Percentiles rank a stretch among this genome's conserved stretches.
These are phyloP conservation scores for Pyrenophora teres DNA, from an alignment of 2,329 filamentous ascomycete genomes.

Conservation along the genomic window DNA sequence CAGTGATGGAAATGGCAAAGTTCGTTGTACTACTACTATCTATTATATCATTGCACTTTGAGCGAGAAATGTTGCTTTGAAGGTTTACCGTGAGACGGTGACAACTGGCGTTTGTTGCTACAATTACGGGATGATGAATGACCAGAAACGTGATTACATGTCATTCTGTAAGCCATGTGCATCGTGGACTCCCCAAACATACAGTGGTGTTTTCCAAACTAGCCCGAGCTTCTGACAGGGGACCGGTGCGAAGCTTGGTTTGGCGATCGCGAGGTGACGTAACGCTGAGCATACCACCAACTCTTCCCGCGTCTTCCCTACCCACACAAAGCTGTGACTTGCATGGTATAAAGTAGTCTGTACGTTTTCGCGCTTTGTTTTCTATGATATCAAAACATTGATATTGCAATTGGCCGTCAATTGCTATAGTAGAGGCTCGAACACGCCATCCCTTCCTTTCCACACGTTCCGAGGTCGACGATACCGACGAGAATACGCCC, in stretches of 20 bases:
- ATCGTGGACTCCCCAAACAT: too few relatives aligned
- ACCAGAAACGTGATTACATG: too few relatives aligned
- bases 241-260: not conserved
- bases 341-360: not conserved
- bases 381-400: conserved; percentile 2
- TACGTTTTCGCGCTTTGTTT: not conserved
- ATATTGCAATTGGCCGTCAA: conserved; percentile 13
- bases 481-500: too few relatives aligned
- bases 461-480: too few relatives aligned
- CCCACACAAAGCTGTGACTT: conserved; percentile 1
- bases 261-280: conserved; percentile 17
- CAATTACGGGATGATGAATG: too few relatives aligned
- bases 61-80: too few relatives aligned
- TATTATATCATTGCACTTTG: not conserved
- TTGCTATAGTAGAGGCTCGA: conserved; percentile 2
- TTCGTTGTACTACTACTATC: conserved; percentile 14
- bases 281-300: conserved; percentile 22
- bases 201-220: not conserved
- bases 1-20: conserved; percentile 15
- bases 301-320: conserved; percentile 16
- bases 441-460: not conserved
- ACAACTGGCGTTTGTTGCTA: not conserved
- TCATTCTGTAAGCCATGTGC: too few relatives aligned
- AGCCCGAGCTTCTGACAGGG: not conserved
- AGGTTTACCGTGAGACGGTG: conserved; percentile 6